Percentiles rank a stretch among this genome's conserved stretches.
Conservation (phyloP, 306 rosid genomes). For the Ormosia emarginata region DNA sequence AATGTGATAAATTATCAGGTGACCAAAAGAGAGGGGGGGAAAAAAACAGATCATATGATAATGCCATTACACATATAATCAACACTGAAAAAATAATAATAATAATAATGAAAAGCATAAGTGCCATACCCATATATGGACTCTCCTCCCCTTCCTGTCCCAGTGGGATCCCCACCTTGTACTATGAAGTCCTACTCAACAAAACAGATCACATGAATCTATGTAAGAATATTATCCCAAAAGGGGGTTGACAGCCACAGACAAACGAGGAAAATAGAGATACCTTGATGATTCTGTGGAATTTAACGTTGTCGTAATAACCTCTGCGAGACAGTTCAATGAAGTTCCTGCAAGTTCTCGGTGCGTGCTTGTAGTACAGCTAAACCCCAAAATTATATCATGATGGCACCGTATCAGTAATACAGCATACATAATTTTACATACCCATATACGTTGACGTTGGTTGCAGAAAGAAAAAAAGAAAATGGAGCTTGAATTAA, state of each 20-base stretch:
- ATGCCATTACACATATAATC: background rate
- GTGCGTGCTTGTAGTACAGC: slow-evolving; percentile 92
- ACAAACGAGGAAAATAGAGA: background rate
- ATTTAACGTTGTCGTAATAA: slow-evolving; percentile 85
- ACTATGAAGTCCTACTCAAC: slow-evolving; percentile 85
- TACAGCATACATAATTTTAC: too few species aligned
- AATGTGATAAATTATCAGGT: background rate
- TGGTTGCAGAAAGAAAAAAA: background rate
- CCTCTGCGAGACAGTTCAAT: slow-evolving; percentile 91
- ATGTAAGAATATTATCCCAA: slow-evolving; percentile 9
- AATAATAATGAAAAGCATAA: background rate
- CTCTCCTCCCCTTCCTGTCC: slow-evolving; percentile 99
- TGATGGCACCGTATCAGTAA: too few species aligned
- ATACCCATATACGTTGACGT: too few species aligned
- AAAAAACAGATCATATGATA: background rate
- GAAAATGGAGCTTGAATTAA: background rate
- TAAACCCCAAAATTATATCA: background rate
- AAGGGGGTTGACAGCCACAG: background rate
- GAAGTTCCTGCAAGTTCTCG: slow-evolving; percentile 95
- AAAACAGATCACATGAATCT: slow-evolving; percentile 4
- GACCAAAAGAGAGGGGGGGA: background rate
- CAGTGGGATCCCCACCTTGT: slow-evolving; percentile 99
- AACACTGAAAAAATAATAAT: background rate
- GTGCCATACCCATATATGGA: slow-evolving; percentile 83
- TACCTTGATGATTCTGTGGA: slow-evolving; percentile 98